Evolutionary conservation across 768 basidiomycete species (phyloP).

Genomic region (Suillus luteus): DNA sequence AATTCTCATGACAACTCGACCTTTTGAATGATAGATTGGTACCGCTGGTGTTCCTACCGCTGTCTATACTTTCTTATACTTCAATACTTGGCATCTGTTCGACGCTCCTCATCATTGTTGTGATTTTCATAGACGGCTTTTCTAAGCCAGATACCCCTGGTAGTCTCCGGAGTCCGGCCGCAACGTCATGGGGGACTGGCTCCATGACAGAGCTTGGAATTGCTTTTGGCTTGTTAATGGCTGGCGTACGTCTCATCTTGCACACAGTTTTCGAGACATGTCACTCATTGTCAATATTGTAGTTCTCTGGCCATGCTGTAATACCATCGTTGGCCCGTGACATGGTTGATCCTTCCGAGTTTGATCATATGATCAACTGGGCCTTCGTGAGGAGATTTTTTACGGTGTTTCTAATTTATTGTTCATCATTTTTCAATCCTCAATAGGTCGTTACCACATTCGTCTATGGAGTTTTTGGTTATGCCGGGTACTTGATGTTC

Average conservation of each 20-base stretch:
- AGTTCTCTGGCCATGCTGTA: conserved; percentile 92
- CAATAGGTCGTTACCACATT: conserved; percentile 60
- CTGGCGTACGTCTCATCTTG: conserved; percentile 58
- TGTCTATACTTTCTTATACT: conserved; percentile 84
- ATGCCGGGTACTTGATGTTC: conserved; percentile 91
- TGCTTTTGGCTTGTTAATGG: conserved; percentile 89
- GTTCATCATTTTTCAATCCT: background rate
- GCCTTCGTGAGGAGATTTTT: conserved; percentile 66
- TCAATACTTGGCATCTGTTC: conserved; percentile 87
- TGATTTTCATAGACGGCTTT: conserved; percentile 83
- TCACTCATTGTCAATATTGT: conserved; percentile 2
- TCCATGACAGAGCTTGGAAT: conserved; percentile 65
- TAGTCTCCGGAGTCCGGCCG: conserved; percentile 73
- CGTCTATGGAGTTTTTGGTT: conserved; percentile 69
- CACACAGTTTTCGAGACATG: background rate
- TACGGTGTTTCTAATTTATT: conserved; percentile 6
- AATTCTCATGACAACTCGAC: background rate
- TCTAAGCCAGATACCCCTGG: conserved; percentile 74
- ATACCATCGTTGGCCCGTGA: conserved; percentile 89
- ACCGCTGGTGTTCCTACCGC: conserved; percentile 83
- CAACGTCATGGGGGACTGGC: conserved; percentile 60
- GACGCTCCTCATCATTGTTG: conserved; percentile 69
- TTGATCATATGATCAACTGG: conserved; percentile 79
- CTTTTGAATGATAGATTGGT: conserved; percentile 49
- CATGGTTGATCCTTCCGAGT: conserved; percentile 82